These are phyloP conservation scores for Talaromyces sp. DNA, from an alignment of 2,329 filamentous ascomycete genomes.

Conservation along the genomic window DNA sequence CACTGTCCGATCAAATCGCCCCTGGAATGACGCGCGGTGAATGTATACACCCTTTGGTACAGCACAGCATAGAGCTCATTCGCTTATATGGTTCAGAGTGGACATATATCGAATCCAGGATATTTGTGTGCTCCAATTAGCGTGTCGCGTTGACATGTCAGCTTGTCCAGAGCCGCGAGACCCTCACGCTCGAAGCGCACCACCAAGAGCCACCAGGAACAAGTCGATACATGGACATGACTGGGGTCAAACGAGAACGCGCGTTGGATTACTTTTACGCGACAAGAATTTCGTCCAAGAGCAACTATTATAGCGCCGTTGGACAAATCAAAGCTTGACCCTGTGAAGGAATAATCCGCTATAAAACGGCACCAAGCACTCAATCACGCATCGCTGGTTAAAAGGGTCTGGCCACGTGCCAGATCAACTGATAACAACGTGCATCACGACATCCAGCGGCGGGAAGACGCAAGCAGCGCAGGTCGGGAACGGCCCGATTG, in stretches of 20 bases:
- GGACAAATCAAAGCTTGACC: no score
- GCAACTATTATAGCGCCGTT: not conserved
- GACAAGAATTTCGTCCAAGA: not conserved
- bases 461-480: not conserved
- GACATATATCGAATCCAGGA: not conserved
- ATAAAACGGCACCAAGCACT: no score
- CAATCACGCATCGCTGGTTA: no score
- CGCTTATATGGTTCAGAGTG: not conserved
- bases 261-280: not conserved
- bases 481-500: not conserved
- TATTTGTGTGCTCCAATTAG: not conserved
- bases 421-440: not conserved
- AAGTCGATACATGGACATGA: not conserved
- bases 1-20: not conserved
- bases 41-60: not conserved
- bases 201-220: not conserved
- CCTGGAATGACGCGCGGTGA: not conserved
- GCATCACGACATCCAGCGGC: not conserved
- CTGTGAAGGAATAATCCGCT: no score
- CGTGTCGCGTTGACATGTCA: not conserved
- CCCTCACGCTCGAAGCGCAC: not conserved
- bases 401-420: not conserved
- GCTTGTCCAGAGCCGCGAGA: not conserved
- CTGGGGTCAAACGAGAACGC: not conserved
- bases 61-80: not conserved